A percentile compares a stretch with the other conserved stretches of the same genome.
Evolutionary conservation across 306 rosid genomes (phyloP).

Genomic region (Ormosia emarginata): DNA sequence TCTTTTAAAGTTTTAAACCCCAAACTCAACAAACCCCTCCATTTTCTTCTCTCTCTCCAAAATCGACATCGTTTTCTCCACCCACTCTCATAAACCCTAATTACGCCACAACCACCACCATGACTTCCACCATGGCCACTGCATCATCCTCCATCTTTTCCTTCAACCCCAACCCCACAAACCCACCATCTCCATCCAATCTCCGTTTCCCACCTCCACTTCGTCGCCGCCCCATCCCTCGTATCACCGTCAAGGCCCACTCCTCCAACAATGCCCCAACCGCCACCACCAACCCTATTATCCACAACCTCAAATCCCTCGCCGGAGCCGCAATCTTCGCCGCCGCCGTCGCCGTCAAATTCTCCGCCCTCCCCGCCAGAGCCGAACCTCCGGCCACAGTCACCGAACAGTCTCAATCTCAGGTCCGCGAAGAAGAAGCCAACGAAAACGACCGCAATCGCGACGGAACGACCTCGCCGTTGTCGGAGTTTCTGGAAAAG

Average conservation of each 20-base stretch:
- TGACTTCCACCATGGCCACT: slow-evolving; percentile 48
- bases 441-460: not conserved
- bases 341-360: slow-evolving; percentile 43
- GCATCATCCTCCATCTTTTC: slow-evolving; percentile 33
- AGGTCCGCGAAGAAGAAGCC: slow-evolving; percentile 21
- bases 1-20: too few species aligned
- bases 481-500: slow-evolving; percentile 55
- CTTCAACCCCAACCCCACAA: slow-evolving; percentile 15
- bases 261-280: not conserved
- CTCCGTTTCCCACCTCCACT: slow-evolving; percentile 19
- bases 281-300: slow-evolving; percentile 11
- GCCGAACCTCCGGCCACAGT: slow-evolving; percentile 48
- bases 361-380: slow-evolving; percentile 52
- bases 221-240: slow-evolving; percentile 15
- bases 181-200: slow-evolving; percentile 1
- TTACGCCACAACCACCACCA: slow-evolving; percentile 53
- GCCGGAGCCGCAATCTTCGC: slow-evolving; percentile 63
- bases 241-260: slow-evolving; percentile 37
- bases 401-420: slow-evolving; percentile 23
- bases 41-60: not conserved
- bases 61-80: not conserved
- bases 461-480: slow-evolving; percentile 36
- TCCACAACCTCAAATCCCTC: slow-evolving; percentile 38
- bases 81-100: slow-evolving; percentile 28
- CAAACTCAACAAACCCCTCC: not conserved